These are phyloP conservation scores for Mrakiaceae sp. DNA, from an alignment of 1,284 basidiomycete genomes.

Conservation along the genomic window DNA sequence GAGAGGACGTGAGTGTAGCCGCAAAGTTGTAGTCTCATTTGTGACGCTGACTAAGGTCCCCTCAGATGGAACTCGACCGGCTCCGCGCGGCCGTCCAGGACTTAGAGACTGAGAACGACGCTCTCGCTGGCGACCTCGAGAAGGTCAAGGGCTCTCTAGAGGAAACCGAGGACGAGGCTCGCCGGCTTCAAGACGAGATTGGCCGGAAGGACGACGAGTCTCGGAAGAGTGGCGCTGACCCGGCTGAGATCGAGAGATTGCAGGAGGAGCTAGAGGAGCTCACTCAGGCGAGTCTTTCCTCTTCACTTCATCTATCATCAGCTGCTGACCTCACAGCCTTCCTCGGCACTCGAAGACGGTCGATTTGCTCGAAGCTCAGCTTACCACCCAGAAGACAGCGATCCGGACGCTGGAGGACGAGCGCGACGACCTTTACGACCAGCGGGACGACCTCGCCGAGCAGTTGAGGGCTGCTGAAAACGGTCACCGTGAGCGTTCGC, in stretches of 20 bases:
- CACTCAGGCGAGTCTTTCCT: constrained; percentile 44
- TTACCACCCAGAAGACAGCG: constrained; percentile 27
- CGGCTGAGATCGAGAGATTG: constrained; percentile 45
- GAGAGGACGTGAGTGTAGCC: too few species aligned
- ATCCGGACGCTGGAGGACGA: constrained; percentile 27
- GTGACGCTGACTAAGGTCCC: too few species aligned
- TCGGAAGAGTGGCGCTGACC: constrained; percentile 40
- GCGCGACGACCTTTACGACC: constrained; percentile 25
- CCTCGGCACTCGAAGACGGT: too few species aligned
- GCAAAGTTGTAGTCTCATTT: too few species aligned
- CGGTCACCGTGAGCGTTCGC: constrained; percentile 25
- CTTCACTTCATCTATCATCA: neutral
- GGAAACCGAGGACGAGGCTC: constrained; percentile 34
- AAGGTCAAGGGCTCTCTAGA: constrained; percentile 53
- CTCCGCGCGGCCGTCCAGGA: too few species aligned
- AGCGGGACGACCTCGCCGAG: constrained; percentile 25
- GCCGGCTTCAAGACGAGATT: constrained; percentile 57
- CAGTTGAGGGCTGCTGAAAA: constrained; percentile 31
- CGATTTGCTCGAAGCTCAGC: constrained; percentile 25
- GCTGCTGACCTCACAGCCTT: neutral
- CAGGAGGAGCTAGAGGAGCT: constrained; percentile 53
- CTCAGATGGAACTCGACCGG: too few species aligned
- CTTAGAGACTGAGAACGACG: constrained; percentile 45
- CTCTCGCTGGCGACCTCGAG: constrained; percentile 52
- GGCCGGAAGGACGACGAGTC: constrained; percentile 49